Conservation (phyloP, 148 eudicot genomes). For the Amaranthus hypochondriacus region DNA sequence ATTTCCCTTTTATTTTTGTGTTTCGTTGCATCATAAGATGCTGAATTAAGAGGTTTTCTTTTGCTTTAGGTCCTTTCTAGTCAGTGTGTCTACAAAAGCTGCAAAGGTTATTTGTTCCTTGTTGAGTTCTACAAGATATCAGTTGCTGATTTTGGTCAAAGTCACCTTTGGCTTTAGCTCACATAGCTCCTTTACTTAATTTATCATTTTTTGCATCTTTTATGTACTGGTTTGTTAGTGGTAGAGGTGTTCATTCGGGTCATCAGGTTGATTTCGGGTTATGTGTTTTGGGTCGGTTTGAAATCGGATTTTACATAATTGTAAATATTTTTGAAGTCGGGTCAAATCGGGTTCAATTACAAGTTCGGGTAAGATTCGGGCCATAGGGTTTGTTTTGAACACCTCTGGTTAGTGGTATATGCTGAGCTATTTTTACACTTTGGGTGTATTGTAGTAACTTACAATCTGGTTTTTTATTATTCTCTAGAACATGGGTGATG, state of each 20-base stretch:
- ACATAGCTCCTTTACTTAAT: conserved; percentile 22
- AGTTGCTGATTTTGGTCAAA: conserved; percentile 59
- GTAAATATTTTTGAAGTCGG: no score
- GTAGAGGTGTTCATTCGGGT: conserved; percentile 21
- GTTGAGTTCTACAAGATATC: conserved; percentile 79
- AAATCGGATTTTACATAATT: no score
- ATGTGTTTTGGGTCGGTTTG: no score
- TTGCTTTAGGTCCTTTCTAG: conserved; percentile 47
- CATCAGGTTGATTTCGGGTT: conserved; percentile 3
- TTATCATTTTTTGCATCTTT: conserved; percentile 9
- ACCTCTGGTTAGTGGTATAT: conserved; percentile 5
- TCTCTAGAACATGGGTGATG: conserved; percentile 60
- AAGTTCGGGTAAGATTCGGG: no score
- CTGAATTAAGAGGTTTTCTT: conserved; percentile 54
- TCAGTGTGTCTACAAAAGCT: conserved; percentile 66
- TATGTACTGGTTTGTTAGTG: conserved; percentile 29
- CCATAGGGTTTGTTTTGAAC: neutral
- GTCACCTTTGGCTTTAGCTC: conserved; percentile 42
- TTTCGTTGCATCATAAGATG: conserved; percentile 38
- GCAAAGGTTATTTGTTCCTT: conserved; percentile 77
- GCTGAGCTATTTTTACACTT: neutral
- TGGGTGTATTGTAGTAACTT: conserved; percentile 17
- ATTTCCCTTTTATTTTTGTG: conserved; percentile 27
- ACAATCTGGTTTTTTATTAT: conserved; percentile 30
- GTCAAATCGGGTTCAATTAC: no score